Percentiles rank a stretch among this genome's conserved stretches.
phyloP scores from a whole-genome alignment of 345 rosid species.

The Aegle marmelos region DNA sequence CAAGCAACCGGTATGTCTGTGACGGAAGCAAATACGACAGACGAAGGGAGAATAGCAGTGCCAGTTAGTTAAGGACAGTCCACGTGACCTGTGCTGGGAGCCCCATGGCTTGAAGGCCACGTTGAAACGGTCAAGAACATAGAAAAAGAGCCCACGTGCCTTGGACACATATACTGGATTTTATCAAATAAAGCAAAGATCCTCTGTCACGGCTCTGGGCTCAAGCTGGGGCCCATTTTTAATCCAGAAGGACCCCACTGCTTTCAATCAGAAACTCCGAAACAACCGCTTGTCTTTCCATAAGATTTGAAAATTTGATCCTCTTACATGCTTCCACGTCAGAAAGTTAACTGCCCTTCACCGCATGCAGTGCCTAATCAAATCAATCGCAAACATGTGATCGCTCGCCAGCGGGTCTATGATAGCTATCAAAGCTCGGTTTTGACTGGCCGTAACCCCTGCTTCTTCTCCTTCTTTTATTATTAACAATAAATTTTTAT shows the following conservation, averaged over 20 bases:
- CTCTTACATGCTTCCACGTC: constrained; percentile 19
- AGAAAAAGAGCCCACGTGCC: not conserved
- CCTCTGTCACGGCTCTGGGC: constrained; percentile 2
- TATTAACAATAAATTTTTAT: too few relatives aligned
- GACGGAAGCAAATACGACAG: not conserved
- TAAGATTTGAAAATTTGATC: constrained; percentile 6
- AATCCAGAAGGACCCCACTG: not conserved
- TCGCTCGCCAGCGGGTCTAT: too few relatives aligned
- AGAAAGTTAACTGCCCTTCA: not conserved
- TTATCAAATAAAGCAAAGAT: not conserved
- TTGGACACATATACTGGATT: not conserved
- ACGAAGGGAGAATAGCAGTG: not conserved
- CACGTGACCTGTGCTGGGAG: not conserved
- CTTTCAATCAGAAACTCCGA: constrained; percentile 5
- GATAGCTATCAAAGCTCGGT: too few relatives aligned
- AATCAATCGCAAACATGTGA: too few relatives aligned
- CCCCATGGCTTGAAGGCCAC: not conserved
- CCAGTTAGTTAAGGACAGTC: not conserved
- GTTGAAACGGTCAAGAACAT: not conserved
- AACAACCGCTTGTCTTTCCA: constrained; percentile 11
- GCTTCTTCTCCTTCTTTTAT: too few relatives aligned
- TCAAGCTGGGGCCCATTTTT: not conserved
- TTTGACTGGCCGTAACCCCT: too few relatives aligned
- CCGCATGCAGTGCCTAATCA: not conserved
- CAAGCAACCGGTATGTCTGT: not conserved